Evolutionary conservation across 345 rosid genomes (phyloP), one percentile per base, ranked within the genome.

Genomic region (Nephelium lappaceum): DNA sequence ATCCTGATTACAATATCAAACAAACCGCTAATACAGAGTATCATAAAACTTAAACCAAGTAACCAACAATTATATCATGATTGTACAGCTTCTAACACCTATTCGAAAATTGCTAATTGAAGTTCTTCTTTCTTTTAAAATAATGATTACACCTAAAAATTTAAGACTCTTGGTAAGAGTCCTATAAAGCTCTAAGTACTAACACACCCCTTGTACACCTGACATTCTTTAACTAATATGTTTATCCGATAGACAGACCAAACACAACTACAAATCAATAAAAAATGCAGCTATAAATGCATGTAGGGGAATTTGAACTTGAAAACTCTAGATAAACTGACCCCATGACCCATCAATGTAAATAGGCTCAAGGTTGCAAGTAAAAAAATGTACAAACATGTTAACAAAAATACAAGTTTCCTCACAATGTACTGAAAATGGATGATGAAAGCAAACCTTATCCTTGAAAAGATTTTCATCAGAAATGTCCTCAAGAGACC

Each of bases 1-100:
- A 72, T 77, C 76, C 55, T 49, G 19, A 18, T 49, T 49, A 19
- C 58, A 53, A 53, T 53, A 15, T 53, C n/a, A 16, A 49, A 53
- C 58, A 16, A 51, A 51, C n/a, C 5, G 58, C n/a, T 51, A 51
- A 51, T 51, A 2, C 58, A 16, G 5, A 51, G 58, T 16, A 51
- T 49, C 16, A 49, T 49, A 49, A 49, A 49, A 4, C 5, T 49
- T 49, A 49, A 49, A 14, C 55, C 55, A 49, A 14, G 16, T 49
- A 11, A 11, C 18, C 55, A 49, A 12, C 55, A 49, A 10, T 49
- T 14, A 49, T 49, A 12, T 49, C 5, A 16, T 12, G 55, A 49
- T 49, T 0, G 16, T 47, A 49, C 12, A 49, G 18, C 55, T 49
- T 18, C 36, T 31, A 31, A 31, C 12, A 49, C 6, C 1, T 16